Evolutionary conservation across 441 rosid genomes (phyloP), one percentile per base, ranked within the genome.

Genomic region (Populus trichocarpa): DNA sequence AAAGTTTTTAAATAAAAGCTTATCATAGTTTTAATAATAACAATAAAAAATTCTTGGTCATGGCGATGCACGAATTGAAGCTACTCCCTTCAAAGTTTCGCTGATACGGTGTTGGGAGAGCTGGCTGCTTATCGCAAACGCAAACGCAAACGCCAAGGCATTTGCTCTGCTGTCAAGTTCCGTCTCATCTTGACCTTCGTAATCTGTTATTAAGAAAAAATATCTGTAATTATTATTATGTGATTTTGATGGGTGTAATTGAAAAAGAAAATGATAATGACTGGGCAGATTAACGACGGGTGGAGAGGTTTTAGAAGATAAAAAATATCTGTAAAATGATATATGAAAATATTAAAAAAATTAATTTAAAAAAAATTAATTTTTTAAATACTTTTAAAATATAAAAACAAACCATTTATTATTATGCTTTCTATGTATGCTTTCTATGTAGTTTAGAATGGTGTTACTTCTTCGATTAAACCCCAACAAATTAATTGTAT

Each of bases 401-500:
- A 1, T 33, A 33, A 33, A 32, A 33, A 33, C 5, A 33, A 1
- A 8, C 26, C 13, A 2, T 33, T 64, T 57, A 63, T 69, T 78
- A 66, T 71, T 18, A 26, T 64, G 76, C 75, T 76, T 66, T 67
- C 71, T 53, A 69, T 78, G 42, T 12, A 75, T n/a, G n/a, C n/a
- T n/a, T n/a, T n/a, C n/a, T n/a, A n/a, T 26, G 26, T 63, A 61
- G 76, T 42, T 69, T 73, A 93, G 97, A 95, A 93, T 84, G 98
- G 93, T 80, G 88, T 75, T 64, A 77, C 82, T 14, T 88, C 85
- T 80, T 93, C 97, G 50, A 93, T 93, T 74, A 95, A 90, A 87
- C 94, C 91, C 9, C 97, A 93, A 61, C 95, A 93, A 80, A 81
- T 93, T 74, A 95, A 97, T 2, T 95, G 85, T 78, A 82, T 93